Conservation (phyloP, 345 rosid species). For the Durio zibethinus region DNA sequence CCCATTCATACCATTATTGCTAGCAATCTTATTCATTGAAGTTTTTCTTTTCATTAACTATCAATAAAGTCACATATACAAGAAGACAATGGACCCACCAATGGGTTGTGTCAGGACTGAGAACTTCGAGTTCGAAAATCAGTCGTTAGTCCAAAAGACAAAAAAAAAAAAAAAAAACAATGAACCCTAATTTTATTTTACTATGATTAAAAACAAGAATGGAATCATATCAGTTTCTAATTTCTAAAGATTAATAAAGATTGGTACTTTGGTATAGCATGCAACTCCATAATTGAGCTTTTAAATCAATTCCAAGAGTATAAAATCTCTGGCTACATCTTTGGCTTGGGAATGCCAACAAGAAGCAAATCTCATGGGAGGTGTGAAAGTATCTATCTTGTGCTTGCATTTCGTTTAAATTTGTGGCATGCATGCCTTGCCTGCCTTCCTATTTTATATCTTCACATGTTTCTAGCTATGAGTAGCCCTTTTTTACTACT, state of each 20-base stretch:
- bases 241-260: background rate
- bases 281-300: background rate
- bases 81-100: no score
- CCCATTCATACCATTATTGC: no score
- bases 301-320: background rate
- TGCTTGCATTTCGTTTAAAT: background rate
- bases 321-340: background rate
- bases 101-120: no score
- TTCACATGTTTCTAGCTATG: background rate
- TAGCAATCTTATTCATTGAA: no score
- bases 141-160: no score
- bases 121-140: no score
- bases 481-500: background rate
- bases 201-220: background rate
- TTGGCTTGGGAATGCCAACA: constrained; percentile 7
- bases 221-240: background rate
- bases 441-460: background rate
- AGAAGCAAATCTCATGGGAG: constrained; percentile 2
- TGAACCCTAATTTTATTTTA: no score
- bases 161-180: no score
- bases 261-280: background rate
- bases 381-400: background rate
- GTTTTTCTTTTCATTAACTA: no score
- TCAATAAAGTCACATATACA: no score
- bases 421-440: background rate